These are phyloP conservation scores for Colletotrichum eremochloae DNA, from an alignment of 2,329 filamentous ascomycete species.

Conservation along the genomic window DNA sequence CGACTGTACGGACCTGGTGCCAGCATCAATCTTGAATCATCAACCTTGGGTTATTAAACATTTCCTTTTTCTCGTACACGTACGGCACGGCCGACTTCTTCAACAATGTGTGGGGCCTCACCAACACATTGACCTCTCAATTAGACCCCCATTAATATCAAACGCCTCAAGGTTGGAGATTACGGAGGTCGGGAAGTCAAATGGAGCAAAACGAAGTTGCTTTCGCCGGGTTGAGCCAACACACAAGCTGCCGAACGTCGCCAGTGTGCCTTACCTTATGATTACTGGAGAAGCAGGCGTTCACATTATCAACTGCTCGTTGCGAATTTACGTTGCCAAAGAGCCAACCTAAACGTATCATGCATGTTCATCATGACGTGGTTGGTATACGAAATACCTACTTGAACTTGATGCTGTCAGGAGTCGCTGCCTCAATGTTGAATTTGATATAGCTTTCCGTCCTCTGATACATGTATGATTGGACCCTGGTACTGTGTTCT, in stretches of 20 bases:
- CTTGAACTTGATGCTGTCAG: no score
- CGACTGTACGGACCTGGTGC: slow-evolving; percentile 46
- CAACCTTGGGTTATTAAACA: slow-evolving; percentile 46
- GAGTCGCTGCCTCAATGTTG: not conserved
- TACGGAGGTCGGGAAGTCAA: slow-evolving; percentile 18
- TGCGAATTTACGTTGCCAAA: no score
- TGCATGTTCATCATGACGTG: not conserved
- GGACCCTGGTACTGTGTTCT: not conserved
- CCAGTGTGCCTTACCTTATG: slow-evolving; percentile 61
- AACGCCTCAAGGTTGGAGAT: slow-evolving; percentile 28
- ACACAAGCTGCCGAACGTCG: slow-evolving; percentile 62
- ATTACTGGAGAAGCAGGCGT: slow-evolving; percentile 64
- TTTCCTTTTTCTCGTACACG: slow-evolving; percentile 47
- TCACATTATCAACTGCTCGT: slow-evolving; percentile 50
- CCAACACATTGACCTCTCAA: slow-evolving; percentile 55
- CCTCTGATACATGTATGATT: not conserved
- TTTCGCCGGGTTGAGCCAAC: slow-evolving; percentile 26
- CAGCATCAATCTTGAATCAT: slow-evolving; percentile 41
- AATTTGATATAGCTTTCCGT: slow-evolving; percentile 57
- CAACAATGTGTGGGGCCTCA: slow-evolving; percentile 54
- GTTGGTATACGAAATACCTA: not conserved
- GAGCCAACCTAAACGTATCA: not conserved
- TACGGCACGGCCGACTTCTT: slow-evolving; percentile 29
- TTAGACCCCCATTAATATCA: slow-evolving; percentile 53
- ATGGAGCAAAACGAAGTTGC: slow-evolving; percentile 21